Conservation (phyloP, 202 grass and related monocot species). For the Musa balbisiana region DNA sequence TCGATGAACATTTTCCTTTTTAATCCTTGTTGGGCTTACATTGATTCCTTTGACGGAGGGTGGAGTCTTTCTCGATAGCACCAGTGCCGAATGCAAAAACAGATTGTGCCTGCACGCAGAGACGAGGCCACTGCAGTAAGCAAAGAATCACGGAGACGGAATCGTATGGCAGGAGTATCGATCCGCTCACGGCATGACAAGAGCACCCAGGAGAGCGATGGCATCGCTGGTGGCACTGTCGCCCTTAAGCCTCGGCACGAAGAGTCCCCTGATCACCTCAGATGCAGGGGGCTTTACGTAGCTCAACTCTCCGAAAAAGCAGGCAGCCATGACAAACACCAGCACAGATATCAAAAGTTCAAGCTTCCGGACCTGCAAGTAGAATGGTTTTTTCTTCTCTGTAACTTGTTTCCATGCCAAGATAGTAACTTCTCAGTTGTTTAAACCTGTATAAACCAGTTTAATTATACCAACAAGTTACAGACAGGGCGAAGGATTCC, state of each 20-base stretch:
- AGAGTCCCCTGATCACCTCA: constrained; percentile 69
- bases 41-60: constrained; percentile 69
- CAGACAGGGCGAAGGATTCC: no score
- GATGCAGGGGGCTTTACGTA: constrained; percentile 63
- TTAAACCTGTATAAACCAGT: no score
- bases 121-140: background rate
- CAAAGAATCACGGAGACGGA: background rate
- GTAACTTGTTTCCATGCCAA: no score
- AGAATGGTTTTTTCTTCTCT: background rate
- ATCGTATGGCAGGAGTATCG: background rate
- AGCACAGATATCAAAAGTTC: constrained; percentile 56
- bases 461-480: no score
- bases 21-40: constrained; percentile 18
- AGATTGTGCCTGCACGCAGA: constrained; percentile 61
- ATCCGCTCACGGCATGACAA: constrained; percentile 79
- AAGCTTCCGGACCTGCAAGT: constrained; percentile 60
- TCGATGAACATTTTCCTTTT: background rate
- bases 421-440: no score
- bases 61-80: constrained; percentile 69
- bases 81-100: constrained; percentile 87
- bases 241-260: constrained; percentile 61
- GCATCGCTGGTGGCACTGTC: constrained; percentile 57
- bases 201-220: constrained; percentile 80
- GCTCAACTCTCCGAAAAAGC: constrained; percentile 72
- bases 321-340: constrained; percentile 74